Percentiles rank a stretch among this genome's conserved stretches.
These are phyloP conservation scores for Laetiporus sulphureus DNA, from an alignment of 1,284 basidiomycete genomes.

Conservation along the genomic window DNA sequence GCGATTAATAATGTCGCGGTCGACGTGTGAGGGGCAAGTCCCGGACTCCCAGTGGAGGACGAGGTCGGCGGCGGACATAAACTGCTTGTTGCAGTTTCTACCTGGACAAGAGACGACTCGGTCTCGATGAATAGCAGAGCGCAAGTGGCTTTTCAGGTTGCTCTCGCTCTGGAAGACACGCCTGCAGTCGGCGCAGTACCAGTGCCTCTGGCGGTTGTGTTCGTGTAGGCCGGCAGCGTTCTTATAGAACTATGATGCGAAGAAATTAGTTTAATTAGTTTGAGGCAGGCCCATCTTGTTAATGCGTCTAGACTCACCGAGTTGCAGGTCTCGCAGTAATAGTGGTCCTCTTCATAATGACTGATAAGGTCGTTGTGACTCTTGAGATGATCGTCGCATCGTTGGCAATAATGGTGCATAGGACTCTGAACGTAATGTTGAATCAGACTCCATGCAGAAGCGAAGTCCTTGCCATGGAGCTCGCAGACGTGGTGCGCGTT, in stretches of 20 bases:
- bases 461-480: slow-evolving; percentile 31
- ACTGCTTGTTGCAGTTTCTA: slow-evolving; percentile 16
- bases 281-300: too few relatives aligned
- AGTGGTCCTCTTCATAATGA: slow-evolving; percentile 25
- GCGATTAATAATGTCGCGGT: slow-evolving; percentile 22
- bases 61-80: slow-evolving; percentile 26
- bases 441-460: slow-evolving; percentile 19
- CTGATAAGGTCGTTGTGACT: slow-evolving; percentile 8
- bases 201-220: slow-evolving; percentile 43
- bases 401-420: slow-evolving; percentile 35
- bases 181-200: slow-evolving; percentile 41
- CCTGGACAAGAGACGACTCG: slow-evolving; percentile 17
- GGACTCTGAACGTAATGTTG: slow-evolving; percentile 35
- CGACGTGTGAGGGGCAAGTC: slow-evolving; percentile 24
- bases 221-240: slow-evolving; percentile 32
- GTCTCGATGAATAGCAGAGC: slow-evolving; percentile 15
- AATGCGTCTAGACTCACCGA: slow-evolving; percentile 15
- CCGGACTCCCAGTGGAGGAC: slow-evolving; percentile 28
- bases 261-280: too few relatives aligned
- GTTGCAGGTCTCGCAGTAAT: slow-evolving; percentile 35
- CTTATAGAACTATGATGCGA: slow-evolving; percentile 23
- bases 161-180: slow-evolving; percentile 29
- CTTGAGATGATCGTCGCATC: slow-evolving; percentile 31
- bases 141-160: slow-evolving; percentile 19
- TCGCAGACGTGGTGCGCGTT: slow-evolving; percentile 27